A percentile compares a stretch with the other conserved stretches of the same genome.
Conservation (phyloP, 2,329 filamentous ascomycete genomes). For the Ophiobolus disseminans region DNA sequence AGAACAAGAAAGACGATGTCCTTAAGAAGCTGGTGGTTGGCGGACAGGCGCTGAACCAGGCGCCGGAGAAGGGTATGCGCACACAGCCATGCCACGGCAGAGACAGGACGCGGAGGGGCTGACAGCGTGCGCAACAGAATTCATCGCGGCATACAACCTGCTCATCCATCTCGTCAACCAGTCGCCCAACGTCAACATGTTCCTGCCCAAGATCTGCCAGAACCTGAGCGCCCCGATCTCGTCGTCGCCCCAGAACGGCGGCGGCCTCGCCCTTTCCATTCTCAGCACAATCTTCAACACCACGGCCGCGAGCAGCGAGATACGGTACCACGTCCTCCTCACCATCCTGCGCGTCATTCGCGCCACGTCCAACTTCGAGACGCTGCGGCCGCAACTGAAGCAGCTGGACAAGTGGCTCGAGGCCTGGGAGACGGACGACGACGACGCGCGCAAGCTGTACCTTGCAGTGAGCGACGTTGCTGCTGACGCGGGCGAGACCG, state of each 20-base stretch:
- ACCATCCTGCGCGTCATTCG: conserved; percentile 85
- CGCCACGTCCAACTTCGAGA: conserved; percentile 73
- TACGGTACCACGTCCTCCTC: conserved; percentile 89
- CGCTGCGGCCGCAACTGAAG: conserved; percentile 81
- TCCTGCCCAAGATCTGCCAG: conserved; percentile 86
- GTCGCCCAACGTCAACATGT: conserved; percentile 81
- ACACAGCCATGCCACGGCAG: conserved; percentile 13
- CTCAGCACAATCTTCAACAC: conserved; percentile 98
- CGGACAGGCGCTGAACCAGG: conserved; percentile 77
- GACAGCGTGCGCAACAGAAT: conserved; percentile 64
- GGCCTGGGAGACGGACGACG: conserved; percentile 81
- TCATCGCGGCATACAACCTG: conserved; percentile 94
- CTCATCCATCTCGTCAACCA: conserved; percentile 92
- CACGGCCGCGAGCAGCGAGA: conserved; percentile 72
- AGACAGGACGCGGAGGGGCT: conserved; percentile 22
- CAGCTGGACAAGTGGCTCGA: conserved; percentile 82
- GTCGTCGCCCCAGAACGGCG: conserved; percentile 83
- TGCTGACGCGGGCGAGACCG: conserved; percentile 75
- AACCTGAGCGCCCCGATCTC: conserved; percentile 85
- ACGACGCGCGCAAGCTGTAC: conserved; percentile 85
- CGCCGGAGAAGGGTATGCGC: conserved; percentile 79
- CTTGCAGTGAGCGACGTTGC: conserved; percentile 83
- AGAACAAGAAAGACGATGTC: conserved; percentile 78
- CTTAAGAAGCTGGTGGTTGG: conserved; percentile 88
- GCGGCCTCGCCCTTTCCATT: conserved; percentile 84